Evolutionary conservation across 495 filamentous ascomycete species (phyloP).

Genomic region (Pseudomonodictys pantanalensis): DNA sequence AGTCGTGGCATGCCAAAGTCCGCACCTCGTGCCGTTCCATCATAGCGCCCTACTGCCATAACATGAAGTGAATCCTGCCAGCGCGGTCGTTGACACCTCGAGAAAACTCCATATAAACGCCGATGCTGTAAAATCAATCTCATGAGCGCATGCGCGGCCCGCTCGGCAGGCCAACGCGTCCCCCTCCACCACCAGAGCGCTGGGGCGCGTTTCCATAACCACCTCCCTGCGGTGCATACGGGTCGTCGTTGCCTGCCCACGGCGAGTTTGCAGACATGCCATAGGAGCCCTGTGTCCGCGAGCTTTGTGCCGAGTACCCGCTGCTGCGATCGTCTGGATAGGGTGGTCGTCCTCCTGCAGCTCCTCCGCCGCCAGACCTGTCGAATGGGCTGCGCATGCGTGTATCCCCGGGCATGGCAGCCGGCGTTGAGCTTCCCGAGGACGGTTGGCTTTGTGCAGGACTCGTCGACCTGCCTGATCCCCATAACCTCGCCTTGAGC

Average conservation of each 20-base stretch:
- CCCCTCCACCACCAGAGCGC: slow-evolving; percentile 31
- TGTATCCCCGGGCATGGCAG: slow-evolving; percentile 5
- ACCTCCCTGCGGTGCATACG: slow-evolving; percentile 5
- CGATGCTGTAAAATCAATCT: background rate
- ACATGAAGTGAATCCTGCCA: background rate
- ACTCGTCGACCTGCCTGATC: slow-evolving; percentile 43
- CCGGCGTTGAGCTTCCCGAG: slow-evolving; percentile 20
- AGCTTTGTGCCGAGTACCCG: slow-evolving; percentile 14
- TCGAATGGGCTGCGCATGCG: slow-evolving; percentile 22
- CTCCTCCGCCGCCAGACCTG: background rate
- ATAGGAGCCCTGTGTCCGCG: slow-evolving; percentile 21
- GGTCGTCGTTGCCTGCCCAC: slow-evolving; percentile 27
- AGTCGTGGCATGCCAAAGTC: background rate
- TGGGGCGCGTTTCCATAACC: slow-evolving; percentile 12
- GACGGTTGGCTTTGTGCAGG: slow-evolving; percentile 19
- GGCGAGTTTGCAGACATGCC: slow-evolving; percentile 26
- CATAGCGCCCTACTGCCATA: background rate
- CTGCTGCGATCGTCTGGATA: slow-evolving; percentile 34
- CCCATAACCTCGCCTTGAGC: slow-evolving; percentile 64
- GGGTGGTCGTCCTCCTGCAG: slow-evolving; percentile 11
- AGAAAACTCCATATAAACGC: background rate
- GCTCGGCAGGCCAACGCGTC: slow-evolving; percentile 50
- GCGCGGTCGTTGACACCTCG: background rate
- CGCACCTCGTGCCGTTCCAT: too few species aligned
- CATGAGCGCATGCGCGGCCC: slow-evolving; percentile 43